Percentiles rank a stretch among this genome's conserved stretches.
These are phyloP conservation scores for Exserohilum turcica DNA, from an alignment of 2,329 filamentous ascomycete genomes.

Conservation along the genomic window DNA sequence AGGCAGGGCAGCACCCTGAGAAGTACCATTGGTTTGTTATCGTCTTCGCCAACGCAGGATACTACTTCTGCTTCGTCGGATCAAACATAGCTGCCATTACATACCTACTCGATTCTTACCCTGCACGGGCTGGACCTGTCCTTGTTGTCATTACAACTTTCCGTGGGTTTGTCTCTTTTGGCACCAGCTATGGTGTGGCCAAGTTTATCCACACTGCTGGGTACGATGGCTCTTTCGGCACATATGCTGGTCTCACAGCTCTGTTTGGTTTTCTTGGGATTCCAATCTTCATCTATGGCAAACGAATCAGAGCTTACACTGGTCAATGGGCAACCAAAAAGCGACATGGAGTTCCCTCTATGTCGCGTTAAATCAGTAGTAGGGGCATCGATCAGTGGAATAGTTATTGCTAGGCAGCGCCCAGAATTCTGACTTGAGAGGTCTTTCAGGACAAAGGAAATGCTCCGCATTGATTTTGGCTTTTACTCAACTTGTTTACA, in stretches of 20 bases:
- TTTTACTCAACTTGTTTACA: too few species aligned
- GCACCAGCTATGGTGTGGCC: constrained; percentile 48
- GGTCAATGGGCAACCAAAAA: constrained; percentile 34
- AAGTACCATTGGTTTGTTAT: constrained; percentile 46
- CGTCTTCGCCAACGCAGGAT: constrained; percentile 36
- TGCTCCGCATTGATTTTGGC: too few species aligned
- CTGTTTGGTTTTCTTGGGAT: constrained; percentile 38
- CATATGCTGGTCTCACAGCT: constrained; percentile 39
- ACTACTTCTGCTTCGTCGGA: constrained; percentile 49
- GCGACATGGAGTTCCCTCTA: constrained; percentile 11
- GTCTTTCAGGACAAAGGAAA: too few species aligned
- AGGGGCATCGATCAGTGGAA: too few species aligned
- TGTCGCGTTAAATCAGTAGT: constrained; percentile 13
- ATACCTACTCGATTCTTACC: constrained; percentile 54
- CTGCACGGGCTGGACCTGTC: constrained; percentile 49
- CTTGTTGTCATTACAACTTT: constrained; percentile 55
- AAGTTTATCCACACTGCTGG: constrained; percentile 40
- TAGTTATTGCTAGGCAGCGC: too few species aligned
- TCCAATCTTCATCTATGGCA: constrained; percentile 38
- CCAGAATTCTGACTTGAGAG: too few species aligned
- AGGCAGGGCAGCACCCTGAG: constrained; percentile 40
- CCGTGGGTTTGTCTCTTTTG: constrained; percentile 55
- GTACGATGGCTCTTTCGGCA: constrained; percentile 42
- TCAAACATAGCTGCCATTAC: constrained; percentile 55
- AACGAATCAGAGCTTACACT: constrained; percentile 40